A percentile compares a stretch with the other conserved stretches of the same genome.
Conservation (phyloP, 78 protist species). For the Diacronema lutheri region DNA sequence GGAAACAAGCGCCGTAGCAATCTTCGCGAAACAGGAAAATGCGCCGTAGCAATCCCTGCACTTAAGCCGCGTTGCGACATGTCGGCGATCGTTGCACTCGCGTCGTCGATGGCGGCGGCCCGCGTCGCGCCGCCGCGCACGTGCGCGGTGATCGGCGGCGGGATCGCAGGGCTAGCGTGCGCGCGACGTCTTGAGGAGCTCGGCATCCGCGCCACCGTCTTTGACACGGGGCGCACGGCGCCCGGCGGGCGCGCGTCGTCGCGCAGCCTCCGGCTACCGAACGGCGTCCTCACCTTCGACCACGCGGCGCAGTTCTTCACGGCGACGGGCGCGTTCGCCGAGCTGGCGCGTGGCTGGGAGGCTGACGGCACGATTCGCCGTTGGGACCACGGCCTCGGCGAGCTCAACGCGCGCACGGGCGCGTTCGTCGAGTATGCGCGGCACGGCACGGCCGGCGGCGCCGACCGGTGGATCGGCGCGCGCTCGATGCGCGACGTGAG, state of each 20-base stretch:
- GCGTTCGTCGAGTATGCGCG: not conserved
- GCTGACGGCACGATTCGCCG: not conserved
- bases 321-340: not conserved
- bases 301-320: not conserved
- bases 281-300: not conserved
- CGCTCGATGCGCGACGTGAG: not conserved
- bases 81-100: no score
- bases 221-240: not conserved
- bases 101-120: no score
- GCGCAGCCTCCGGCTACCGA: not conserved
- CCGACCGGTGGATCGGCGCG: not conserved
- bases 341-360: not conserved
- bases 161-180: conserved; percentile 1
- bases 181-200: not conserved
- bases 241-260: conserved; percentile 3
- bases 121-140: no score
- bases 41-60: no score
- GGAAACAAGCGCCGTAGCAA: no score
- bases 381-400: not conserved
- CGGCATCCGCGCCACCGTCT: not conserved
- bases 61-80: no score
- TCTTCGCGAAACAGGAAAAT: no score
- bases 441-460: no score
- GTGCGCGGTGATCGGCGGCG: not conserved
- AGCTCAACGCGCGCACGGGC: no score